A percentile compares a stretch with the other conserved stretches of the same genome.
Evolutionary conservation across 352 stramenopile species (phyloP).

Genomic region (Peronospora farinosa): DNA sequence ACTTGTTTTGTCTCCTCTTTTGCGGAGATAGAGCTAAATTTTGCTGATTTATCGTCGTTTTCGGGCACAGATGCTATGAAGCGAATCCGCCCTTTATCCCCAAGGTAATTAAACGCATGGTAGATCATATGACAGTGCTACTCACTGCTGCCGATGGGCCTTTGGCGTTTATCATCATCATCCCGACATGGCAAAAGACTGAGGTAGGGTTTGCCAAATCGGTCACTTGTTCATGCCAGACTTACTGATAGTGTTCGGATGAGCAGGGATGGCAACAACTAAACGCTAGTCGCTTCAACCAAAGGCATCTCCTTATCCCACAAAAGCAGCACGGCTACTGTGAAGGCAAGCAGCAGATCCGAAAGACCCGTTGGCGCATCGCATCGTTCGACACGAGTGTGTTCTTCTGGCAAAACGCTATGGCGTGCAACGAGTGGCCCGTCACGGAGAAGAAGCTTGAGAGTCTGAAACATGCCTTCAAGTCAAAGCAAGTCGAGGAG

Average conservation of each 20-base stretch:
- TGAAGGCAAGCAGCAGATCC: slow-evolving; percentile 88
- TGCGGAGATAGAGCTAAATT: slow-evolving; percentile 1
- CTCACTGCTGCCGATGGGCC: slow-evolving; percentile 55
- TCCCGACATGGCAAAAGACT: slow-evolving; percentile 85
- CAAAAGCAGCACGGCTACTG: slow-evolving; percentile 88
- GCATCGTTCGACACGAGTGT: slow-evolving; percentile 93
- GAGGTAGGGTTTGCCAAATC: slow-evolving; percentile 27
- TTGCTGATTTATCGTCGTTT: not conserved
- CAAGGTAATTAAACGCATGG: slow-evolving; percentile 88
- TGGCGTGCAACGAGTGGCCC: slow-evolving; percentile 60
- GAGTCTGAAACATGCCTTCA: slow-evolving; percentile 55
- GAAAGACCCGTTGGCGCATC: slow-evolving; percentile 83
- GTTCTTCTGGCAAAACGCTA: slow-evolving; percentile 93
- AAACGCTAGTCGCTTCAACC: slow-evolving; percentile 66
- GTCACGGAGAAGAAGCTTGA: slow-evolving; percentile 52
- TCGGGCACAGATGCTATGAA: slow-evolving; percentile 70
- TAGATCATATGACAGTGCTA: slow-evolving; percentile 78
- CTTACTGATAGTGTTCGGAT: slow-evolving; percentile 5
- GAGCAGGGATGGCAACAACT: slow-evolving; percentile 72
- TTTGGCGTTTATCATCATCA: slow-evolving; percentile 89
- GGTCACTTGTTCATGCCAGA: not conserved
- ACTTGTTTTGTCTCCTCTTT: not conserved
- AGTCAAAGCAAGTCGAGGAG: slow-evolving; percentile 74
- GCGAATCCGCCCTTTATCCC: slow-evolving; percentile 94
- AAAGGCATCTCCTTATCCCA: slow-evolving; percentile 60